These are phyloP conservation scores for Capniomyces stellatus DNA, from an alignment of 371 early-diverging fungal genomes.

Conservation along the genomic window DNA sequence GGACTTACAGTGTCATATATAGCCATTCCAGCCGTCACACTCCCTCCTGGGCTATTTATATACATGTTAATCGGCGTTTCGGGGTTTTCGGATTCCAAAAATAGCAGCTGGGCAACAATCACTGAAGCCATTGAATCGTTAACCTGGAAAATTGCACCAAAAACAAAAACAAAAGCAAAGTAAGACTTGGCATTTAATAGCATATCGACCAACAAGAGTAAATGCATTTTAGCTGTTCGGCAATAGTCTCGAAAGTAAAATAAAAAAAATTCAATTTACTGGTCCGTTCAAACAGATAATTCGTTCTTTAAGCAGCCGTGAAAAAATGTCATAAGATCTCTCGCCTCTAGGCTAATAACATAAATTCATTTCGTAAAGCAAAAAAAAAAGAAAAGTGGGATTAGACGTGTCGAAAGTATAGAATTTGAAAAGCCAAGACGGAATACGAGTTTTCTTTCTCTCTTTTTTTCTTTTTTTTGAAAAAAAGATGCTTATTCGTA, in stretches of 20 bases:
- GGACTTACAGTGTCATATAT: conserved; percentile 58
- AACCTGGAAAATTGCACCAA: conserved; percentile 27
- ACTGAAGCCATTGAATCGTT: conserved; percentile 65
- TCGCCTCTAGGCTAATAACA: conserved; percentile 46
- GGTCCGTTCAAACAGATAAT: conserved; percentile 87
- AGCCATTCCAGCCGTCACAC: conserved; percentile 89
- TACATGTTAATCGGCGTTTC: conserved; percentile 84
- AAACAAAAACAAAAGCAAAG: background rate
- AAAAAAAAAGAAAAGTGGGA: conserved; percentile 14
- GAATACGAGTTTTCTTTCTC: background rate
- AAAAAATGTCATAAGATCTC: conserved; percentile 87
- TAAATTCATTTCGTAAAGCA: conserved; percentile 55
- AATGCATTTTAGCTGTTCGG: too few relatives aligned
- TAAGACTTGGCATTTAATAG: background rate
- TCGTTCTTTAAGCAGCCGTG: conserved; percentile 86
- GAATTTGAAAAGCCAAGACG: background rate
- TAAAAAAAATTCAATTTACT: background rate
- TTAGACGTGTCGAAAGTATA: background rate
- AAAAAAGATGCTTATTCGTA: background rate
- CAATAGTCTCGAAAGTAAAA: conserved; percentile 23
- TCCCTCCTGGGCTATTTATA: conserved; percentile 93
- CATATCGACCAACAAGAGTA: background rate
- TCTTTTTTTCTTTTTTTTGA: too few relatives aligned
- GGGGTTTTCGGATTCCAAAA: conserved; percentile 86
- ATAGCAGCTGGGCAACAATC: conserved; percentile 85